Conservation (phyloP, 495 filamentous ascomycete species). For the Xylaria curta region DNA sequence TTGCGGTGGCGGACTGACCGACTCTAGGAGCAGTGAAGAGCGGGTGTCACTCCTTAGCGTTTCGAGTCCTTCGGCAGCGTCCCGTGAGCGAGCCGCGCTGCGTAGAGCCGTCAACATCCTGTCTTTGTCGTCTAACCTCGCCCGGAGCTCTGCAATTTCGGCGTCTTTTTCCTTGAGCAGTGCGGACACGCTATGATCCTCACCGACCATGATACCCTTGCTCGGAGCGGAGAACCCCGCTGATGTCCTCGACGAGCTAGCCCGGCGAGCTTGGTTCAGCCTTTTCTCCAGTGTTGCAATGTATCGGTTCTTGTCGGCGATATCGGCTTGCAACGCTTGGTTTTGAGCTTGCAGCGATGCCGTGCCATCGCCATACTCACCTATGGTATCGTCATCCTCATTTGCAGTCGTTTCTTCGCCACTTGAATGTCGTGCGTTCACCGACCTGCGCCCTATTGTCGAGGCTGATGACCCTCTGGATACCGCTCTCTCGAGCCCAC, state of each 20-base stretch:
- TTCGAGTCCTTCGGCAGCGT: conserved; percentile 70
- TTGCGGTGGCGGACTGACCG: conserved; percentile 42
- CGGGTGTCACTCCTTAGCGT: conserved; percentile 50
- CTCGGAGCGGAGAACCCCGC: conserved; percentile 64
- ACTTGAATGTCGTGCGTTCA: conserved; percentile 51
- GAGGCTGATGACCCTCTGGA: conserved; percentile 71
- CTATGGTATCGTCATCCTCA: conserved; percentile 76
- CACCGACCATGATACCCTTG: conserved; percentile 66
- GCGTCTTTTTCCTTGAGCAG: conserved; percentile 87
- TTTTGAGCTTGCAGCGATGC: conserved; percentile 83
- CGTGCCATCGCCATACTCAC: conserved; percentile 86
- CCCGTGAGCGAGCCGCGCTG: conserved; percentile 85
- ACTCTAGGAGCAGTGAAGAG: conserved; percentile 50
- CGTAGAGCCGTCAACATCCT: conserved; percentile 88
- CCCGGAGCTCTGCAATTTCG: conserved; percentile 89
- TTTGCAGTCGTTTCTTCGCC: conserved; percentile 45
- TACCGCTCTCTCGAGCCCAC: conserved; percentile 64
- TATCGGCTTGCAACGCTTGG: conserved; percentile 87
- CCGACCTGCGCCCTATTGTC: conserved; percentile 57
- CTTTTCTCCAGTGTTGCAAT: conserved; percentile 92
- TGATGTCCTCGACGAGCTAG: conserved; percentile 86
- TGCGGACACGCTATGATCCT: conserved; percentile 69
- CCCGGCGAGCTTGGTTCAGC: conserved; percentile 86
- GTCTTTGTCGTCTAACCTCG: conserved; percentile 93
- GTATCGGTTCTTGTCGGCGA: conserved; percentile 94